Evolutionary conservation across 352 stramenopile species (phyloP).

Genomic region (Globisporangium cystogenes): DNA sequence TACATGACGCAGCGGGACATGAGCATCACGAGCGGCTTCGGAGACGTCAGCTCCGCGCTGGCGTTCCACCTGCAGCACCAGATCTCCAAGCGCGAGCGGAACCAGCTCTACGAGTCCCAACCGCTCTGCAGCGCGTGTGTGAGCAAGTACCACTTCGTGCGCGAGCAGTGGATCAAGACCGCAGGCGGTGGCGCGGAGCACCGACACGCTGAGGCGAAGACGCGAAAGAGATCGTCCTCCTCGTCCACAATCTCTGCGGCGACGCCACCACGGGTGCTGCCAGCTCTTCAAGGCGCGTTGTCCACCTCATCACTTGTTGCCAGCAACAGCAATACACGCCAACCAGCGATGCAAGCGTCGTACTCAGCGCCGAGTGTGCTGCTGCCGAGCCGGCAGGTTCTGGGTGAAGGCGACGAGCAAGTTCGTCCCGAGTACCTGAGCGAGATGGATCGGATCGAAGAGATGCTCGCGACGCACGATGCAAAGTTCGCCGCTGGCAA

Average conservation of each 20-base stretch:
- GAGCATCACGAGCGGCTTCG: slow-evolving; percentile 39
- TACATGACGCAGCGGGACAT: slow-evolving; percentile 32
- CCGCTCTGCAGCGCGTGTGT: slow-evolving; percentile 40
- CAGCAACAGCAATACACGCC: not conserved
- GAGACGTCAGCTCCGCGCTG: slow-evolving; percentile 29
- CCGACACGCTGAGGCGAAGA: not conserved
- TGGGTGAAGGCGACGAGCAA: no score
- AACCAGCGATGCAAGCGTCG: slow-evolving; percentile 1
- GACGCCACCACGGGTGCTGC: slow-evolving; percentile 7
- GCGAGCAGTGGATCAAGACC: slow-evolving; percentile 30
- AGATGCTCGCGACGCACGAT: slow-evolving; percentile 32
- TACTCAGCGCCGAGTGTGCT: slow-evolving; percentile 5
- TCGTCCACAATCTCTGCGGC: not conserved
- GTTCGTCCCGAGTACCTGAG: slow-evolving; percentile 27
- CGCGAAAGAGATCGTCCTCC: slow-evolving; percentile 5
- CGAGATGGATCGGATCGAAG: slow-evolving; percentile 50
- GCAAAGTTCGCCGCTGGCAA: slow-evolving; percentile 6
- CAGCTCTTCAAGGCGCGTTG: slow-evolving; percentile 1
- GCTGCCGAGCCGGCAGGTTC: not conserved
- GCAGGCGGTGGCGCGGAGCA: not conserved
- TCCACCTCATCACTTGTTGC: not conserved
- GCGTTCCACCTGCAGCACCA: slow-evolving; percentile 54
- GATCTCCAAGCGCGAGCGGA: slow-evolving; percentile 39
- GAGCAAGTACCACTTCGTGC: slow-evolving; percentile 35
- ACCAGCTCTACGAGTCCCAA: slow-evolving; percentile 53